Base-by-base conservation (phyloP, 768 basidiomycete species). In the Tylopilus vinaceipallidus region DNA sequence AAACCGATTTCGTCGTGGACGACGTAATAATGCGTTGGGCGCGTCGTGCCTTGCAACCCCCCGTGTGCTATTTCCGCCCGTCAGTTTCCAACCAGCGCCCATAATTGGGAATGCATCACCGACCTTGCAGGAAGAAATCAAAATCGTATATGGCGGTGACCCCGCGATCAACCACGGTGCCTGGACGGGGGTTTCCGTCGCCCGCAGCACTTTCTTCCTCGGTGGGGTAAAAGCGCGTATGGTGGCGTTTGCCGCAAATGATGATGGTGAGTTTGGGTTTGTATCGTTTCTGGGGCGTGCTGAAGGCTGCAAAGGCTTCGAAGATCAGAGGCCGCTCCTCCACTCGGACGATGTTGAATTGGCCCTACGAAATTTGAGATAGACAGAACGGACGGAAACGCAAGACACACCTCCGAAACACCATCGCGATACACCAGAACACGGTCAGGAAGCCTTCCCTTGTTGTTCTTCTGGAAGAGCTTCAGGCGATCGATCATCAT, bases 401-500 rank as follows among this genome's bases (percentile, higher is more conserved):
- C 20, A 48, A 23, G 39, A 37, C 68, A 30, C 43, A 85, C 88
- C 70, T 91, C 88, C 3, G 88, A 89, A 24, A 91, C 88, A 42
- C 90, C 90, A 62, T 91, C 90, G 8, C 79, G 72, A 57, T 78
- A 81, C n/a, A 81, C 74, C n/a, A 81, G 47, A 41, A 81, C 51
- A 17, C 80, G 74, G 4, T 62, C 54, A 4, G 79, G 79, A 17
- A 81, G 68, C 19, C 42, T 58, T 10, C 64, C 67, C 2, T 43
- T 58, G 42, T 69, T 75, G 45, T 54, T 69, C 23, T 47, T 54
- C 35, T 67, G 56, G 68, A 69, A 82, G n/a, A 70, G 60, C 16
- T 64, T 57, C 20, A 81, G 54, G 19, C 79, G 70, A 36, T 73
- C 75, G 13, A 71, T 51, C 72, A 82, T 77, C 80, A 81, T 82